These are phyloP conservation scores for Clonostachys byssicola DNA, from an alignment of 2,329 filamentous ascomycete genomes.

Conservation along the genomic window DNA sequence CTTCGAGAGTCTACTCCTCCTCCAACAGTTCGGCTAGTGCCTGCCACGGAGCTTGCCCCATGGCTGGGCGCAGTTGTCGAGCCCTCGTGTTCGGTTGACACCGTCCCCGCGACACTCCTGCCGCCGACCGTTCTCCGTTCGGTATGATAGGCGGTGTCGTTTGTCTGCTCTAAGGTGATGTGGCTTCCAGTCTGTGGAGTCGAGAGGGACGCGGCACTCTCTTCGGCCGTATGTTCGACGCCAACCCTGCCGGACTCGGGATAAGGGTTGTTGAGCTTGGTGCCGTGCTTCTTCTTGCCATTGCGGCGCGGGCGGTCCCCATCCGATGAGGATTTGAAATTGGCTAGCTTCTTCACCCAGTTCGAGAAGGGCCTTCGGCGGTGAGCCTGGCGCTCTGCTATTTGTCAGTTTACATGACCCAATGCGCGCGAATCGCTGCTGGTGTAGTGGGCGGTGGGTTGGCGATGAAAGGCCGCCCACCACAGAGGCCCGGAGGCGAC, in stretches of 20 bases:
- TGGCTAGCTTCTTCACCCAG: conserved; percentile 92
- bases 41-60: conserved; percentile 59
- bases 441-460: no score
- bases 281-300: conserved; percentile 47
- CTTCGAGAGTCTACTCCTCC: conserved; percentile 64
- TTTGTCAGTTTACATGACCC: not conserved
- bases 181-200: conserved; percentile 51
- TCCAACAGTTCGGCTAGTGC: conserved; percentile 67
- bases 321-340: conserved; percentile 72
- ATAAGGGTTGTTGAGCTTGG: conserved; percentile 86
- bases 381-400: conserved; percentile 52
- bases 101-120: conserved; percentile 67
- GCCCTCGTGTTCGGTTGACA: conserved; percentile 79
- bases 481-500: no score
- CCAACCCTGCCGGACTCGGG: conserved; percentile 67
- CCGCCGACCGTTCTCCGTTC: not conserved
- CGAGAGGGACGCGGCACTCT: conserved; percentile 50
- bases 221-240: conserved; percentile 16
- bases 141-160: not conserved
- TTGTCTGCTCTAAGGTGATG: conserved; percentile 44
- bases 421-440: no score
- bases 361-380: conserved; percentile 84
- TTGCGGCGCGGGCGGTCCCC: conserved; percentile 39
- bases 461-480: no score
- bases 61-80: conserved; percentile 74